These are phyloP conservation scores for Camellia lanceoleosa DNA, from an alignment of 148 eudicot genomes.

Conservation along the genomic window DNA sequence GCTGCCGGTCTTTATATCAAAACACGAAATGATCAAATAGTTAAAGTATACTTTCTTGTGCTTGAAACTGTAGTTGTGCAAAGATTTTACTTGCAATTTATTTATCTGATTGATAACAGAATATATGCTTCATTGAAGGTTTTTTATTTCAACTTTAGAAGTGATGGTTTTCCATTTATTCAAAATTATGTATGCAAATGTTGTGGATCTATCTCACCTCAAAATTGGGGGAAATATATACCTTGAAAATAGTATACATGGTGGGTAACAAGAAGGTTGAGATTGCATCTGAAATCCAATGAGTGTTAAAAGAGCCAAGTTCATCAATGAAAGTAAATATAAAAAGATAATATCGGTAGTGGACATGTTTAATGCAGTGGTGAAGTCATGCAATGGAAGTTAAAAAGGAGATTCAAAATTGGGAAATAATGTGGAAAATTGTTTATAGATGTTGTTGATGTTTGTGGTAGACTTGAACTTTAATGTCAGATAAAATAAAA, in stretches of 20 bases:
- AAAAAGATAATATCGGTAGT: neutral
- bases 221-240: neutral
- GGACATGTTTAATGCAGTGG: neutral
- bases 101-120: neutral
- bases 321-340: neutral
- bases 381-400: neutral
- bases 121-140: neutral
- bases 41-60: constrained; percentile 63
- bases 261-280: no score
- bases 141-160: neutral
- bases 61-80: constrained; percentile 22
- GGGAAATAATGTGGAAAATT: neutral
- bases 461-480: neutral
- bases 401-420: neutral
- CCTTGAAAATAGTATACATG: neutral
- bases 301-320: neutral
- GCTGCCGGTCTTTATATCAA: constrained; percentile 89
- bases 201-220: neutral
- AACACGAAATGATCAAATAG: constrained; percentile 70
- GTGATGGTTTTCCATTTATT: neutral
- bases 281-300: neutral
- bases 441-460: neutral
- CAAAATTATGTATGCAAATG: neutral
- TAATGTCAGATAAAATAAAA: neutral
- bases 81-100: constrained; percentile 1